Conservation (phyloP, 2,329 filamentous ascomycete species). For the Pyricularia pennisetigena region DNA sequence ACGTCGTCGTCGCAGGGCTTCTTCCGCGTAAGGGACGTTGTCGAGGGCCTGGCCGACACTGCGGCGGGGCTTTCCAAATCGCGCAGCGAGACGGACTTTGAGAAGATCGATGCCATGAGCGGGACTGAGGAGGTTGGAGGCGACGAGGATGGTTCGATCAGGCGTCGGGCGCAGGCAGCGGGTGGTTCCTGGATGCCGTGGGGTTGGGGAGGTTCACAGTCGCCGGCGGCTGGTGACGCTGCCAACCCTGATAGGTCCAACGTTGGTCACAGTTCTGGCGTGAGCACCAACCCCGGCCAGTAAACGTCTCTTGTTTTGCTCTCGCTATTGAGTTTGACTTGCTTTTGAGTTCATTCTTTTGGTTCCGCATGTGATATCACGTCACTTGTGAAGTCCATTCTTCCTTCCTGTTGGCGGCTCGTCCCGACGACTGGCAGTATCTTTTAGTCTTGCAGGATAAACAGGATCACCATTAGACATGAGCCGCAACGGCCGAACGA, state of each 20-base stretch:
- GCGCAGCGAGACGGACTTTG: constrained; percentile 80
- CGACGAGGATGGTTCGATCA: constrained; percentile 18
- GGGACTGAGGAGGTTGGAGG: constrained; percentile 37
- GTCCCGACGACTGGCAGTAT: background rate
- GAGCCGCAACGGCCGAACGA: background rate
- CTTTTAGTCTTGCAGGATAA: background rate
- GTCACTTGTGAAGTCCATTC: background rate
- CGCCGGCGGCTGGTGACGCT: background rate
- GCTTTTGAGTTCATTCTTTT: background rate
- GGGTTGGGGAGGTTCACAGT: constrained; percentile 25
- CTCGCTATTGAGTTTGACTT: constrained; percentile 3
- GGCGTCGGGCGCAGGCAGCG: constrained; percentile 13
- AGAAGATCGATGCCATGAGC: constrained; percentile 69
- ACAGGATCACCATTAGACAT: background rate
- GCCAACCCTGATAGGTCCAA: constrained; percentile 1
- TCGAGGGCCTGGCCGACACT: constrained; percentile 9
- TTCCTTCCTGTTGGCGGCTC: background rate
- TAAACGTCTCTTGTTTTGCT: constrained; percentile 8
- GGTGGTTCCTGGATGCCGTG: constrained; percentile 39
- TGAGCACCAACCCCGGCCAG: constrained; percentile 16
- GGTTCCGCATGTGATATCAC: background rate
- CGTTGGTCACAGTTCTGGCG: constrained; percentile 26
- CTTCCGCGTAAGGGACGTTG: background rate
- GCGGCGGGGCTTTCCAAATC: constrained; percentile 60
- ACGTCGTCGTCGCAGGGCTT: background rate